Percentiles rank a stretch among this genome's conserved stretches.
phyloP scores from a whole-genome alignment of 805 yeast species.

The Lachancea fermentati region DNA sequence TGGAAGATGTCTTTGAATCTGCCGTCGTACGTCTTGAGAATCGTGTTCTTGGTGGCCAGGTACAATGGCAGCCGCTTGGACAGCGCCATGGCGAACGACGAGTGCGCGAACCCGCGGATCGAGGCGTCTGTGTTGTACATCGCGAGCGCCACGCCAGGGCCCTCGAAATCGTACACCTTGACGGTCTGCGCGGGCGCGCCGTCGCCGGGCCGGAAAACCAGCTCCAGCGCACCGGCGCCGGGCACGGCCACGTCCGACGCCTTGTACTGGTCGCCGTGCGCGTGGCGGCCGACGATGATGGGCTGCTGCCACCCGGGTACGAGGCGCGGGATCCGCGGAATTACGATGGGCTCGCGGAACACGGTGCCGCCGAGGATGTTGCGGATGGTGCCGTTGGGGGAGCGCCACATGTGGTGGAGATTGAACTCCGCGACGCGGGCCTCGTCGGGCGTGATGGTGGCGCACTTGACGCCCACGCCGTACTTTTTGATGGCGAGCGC shows the following conservation, averaged over 20 bases:
- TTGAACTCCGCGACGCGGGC: constrained; percentile 69
- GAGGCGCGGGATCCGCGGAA: constrained; percentile 69
- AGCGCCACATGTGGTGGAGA: constrained; percentile 76
- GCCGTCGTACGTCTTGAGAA: constrained; percentile 77
- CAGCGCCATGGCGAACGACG: constrained; percentile 72
- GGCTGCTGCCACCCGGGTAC: constrained; percentile 80
- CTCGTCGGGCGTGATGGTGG: constrained; percentile 82
- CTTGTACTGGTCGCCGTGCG: constrained; percentile 79
- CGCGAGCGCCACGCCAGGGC: constrained; percentile 65
- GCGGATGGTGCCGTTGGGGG: constrained; percentile 82
- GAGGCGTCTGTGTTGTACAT: constrained; percentile 83
- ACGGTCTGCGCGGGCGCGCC: constrained; percentile 41
- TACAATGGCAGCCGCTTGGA: constrained; percentile 57
- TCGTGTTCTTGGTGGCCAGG: constrained; percentile 74
- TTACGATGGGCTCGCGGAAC: constrained; percentile 78
- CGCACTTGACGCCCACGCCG: constrained; percentile 81
- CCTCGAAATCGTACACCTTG: constrained; percentile 55
- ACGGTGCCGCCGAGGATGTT: constrained; percentile 80
- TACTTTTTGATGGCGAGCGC: constrained; percentile 68
- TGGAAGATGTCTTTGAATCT: constrained; percentile 77
- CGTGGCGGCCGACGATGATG: constrained; percentile 81
- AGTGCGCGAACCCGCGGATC: constrained; percentile 70
- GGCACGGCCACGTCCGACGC: constrained; percentile 69
- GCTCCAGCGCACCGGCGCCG: constrained; percentile 54
- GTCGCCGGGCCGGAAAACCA: constrained; percentile 56